Percentiles rank a stretch among this genome's conserved stretches.
phyloP scores from a whole-genome alignment of 768 basidiomycete genomes.

The Mycena amicta region DNA sequence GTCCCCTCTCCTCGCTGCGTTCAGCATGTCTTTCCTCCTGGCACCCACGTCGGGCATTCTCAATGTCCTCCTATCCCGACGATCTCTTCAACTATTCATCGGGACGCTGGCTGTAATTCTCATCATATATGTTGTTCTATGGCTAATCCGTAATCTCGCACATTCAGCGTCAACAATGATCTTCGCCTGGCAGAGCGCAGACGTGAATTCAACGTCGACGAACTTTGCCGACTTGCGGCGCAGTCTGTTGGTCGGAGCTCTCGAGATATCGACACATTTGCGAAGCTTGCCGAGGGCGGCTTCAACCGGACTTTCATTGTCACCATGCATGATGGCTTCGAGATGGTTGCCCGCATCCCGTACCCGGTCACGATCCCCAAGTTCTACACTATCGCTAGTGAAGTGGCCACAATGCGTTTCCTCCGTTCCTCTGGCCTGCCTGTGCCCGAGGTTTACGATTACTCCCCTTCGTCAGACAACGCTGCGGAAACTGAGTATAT shows the following conservation, averaged over 20 bases:
- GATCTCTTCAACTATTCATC: constrained; percentile 45
- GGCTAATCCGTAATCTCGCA: constrained; percentile 29
- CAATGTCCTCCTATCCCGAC: no score
- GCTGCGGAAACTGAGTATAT: constrained; percentile 38
- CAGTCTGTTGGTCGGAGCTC: constrained; percentile 33
- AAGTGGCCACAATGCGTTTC: constrained; percentile 40
- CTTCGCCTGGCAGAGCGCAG: constrained; percentile 41
- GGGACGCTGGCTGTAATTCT: constrained; percentile 46
- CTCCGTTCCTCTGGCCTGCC: constrained; percentile 32
- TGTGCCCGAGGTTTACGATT: constrained; percentile 34
- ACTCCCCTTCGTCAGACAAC: constrained; percentile 29
- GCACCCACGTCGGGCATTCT: no score
- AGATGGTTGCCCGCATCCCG: constrained; percentile 40
- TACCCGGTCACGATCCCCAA: constrained; percentile 31
- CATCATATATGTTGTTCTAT: constrained; percentile 30
- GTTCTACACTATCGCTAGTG: constrained; percentile 35
- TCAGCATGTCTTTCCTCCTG: no score
- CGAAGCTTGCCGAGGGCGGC: not conserved
- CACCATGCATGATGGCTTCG: constrained; percentile 33
- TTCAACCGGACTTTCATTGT: constrained; percentile 26
- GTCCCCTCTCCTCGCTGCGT: no score
- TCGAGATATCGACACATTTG: constrained; percentile 12
- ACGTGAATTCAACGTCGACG: constrained; percentile 34
- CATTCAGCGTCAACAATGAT: constrained; percentile 38
- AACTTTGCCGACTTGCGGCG: constrained; percentile 24